Conservation (phyloP, 129 eudicot species). For the Centaurea solstitialis region DNA sequence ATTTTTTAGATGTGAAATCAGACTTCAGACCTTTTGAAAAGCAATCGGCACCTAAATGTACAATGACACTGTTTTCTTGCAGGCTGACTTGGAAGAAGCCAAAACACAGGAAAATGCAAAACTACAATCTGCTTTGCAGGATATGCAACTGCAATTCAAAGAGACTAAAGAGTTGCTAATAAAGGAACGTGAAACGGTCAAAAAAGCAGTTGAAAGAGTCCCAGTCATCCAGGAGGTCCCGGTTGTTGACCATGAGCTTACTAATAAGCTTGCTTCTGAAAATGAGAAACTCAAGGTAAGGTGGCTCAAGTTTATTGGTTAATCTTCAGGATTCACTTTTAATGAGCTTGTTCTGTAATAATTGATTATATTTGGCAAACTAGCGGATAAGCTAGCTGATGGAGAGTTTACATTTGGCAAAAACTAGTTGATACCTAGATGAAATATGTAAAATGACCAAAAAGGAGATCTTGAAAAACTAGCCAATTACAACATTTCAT, state of each 20-base stretch:
- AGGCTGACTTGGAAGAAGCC: slow-evolving; percentile 87
- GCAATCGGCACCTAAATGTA: neutral
- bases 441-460: too few relatives aligned
- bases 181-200: slow-evolving; percentile 67
- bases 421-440: too few relatives aligned
- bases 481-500: too few relatives aligned
- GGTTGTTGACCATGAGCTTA: slow-evolving; percentile 63
- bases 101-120: slow-evolving; percentile 75
- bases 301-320: neutral
- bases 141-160: slow-evolving; percentile 69
- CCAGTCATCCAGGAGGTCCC: slow-evolving; percentile 78
- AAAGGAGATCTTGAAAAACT: too few relatives aligned
- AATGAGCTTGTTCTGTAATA: neutral
- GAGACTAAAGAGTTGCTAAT: slow-evolving; percentile 69
- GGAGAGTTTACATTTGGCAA: too few relatives aligned
- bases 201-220: slow-evolving; percentile 54
- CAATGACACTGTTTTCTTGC: slow-evolving; percentile 23
- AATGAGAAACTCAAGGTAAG: slow-evolving; percentile 82
- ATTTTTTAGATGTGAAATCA: too few relatives aligned
- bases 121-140: slow-evolving; percentile 75
- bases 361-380: too few relatives aligned
- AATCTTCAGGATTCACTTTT: neutral
- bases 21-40: too few relatives aligned
- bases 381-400: too few relatives aligned
- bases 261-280: slow-evolving; percentile 68